Base-by-base conservation (phyloP, 257 asterid species). In the Solanum gandarillasii region DNA sequence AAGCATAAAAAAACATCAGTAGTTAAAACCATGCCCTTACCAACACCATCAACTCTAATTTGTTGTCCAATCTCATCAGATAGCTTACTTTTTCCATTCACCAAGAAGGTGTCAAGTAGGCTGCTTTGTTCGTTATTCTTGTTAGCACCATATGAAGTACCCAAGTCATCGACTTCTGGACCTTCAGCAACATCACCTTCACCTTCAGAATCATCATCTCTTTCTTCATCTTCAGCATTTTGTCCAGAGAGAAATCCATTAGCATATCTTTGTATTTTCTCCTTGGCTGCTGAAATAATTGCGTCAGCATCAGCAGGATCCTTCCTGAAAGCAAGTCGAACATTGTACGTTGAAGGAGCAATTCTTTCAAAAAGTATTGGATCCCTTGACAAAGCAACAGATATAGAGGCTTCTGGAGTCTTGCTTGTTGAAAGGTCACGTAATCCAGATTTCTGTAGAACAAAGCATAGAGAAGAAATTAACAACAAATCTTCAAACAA, bases 321-420 rank as follows among this genome's bases (percentile, higher is more conserved):
- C 92, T 96, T 97, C 89, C 98, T 94, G 90, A 90, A 97, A 86
- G 98, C 95, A 43, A 98, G 94, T 36, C 98, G 94, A 41, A 97
- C 99, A 91, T 95, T 93, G 83, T 97, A 97, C 8, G 99, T 96
- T 34, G 99, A 97, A 74, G 99, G 99, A 78, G 99, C 99, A 39
- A 94, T 90, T 93, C 99, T 97, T 92, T 97, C 99, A 81, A 97
- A 97, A 87, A 97, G 99, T 87, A 96, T 76, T 12, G 99, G 98
- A 91, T 97, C 99, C 91, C 99, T 94, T 38, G 99, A 97, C 92
- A 97, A 91, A 88, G 99, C 99, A 90, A 97, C 99, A 83, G 99
- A 97, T 86, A 96, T 96, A 86, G 99, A 97, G 70, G 99, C 99
- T 91, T 96, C 99, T 1, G 99, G 99, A 58, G 99, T 97, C 95